Conservation (phyloP, 2,329 filamentous ascomycete genomes). For the Hymenoscyphus scutula region DNA sequence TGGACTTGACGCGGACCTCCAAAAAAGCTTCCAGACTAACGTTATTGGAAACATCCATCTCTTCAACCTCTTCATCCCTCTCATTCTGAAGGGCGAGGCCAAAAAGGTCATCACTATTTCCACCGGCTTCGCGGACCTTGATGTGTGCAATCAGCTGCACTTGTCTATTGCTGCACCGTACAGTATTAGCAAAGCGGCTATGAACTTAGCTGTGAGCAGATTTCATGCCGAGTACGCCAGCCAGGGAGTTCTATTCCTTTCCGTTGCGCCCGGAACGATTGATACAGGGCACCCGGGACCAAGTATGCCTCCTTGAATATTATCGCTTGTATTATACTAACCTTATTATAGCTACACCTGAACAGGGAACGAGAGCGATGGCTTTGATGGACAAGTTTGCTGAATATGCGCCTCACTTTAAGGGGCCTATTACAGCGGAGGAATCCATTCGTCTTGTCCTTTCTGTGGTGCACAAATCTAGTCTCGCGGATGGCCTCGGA, state of each 20-base stretch:
- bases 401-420: conserved; percentile 4
- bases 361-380: not conserved
- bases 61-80: conserved; percentile 51
- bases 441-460: not conserved
- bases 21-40: conserved; percentile 44
- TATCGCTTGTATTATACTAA: not conserved
- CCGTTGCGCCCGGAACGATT: conserved; percentile 45
- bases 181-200: conserved; percentile 48
- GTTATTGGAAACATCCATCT: conserved; percentile 52
- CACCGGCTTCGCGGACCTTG: conserved; percentile 46
- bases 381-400: not conserved
- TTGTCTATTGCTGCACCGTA: conserved; percentile 43
- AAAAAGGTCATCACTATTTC: conserved; percentile 56
- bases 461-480: not conserved
- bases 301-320: too few relatives aligned
- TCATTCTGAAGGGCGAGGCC: conserved; percentile 46
- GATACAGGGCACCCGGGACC: conserved; percentile 5
- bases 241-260: conserved; percentile 52
- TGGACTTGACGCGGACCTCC: conserved; percentile 38
- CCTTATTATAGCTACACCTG: conserved; percentile 29
- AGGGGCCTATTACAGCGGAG: not conserved
- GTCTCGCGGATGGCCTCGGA: not conserved
- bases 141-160: conserved; percentile 40
- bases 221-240: conserved; percentile 48
- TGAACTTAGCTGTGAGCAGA: conserved; percentile 53